phyloP scores from a whole-genome alignment of 306 rosid species.

The Trifolium pratense region DNA sequence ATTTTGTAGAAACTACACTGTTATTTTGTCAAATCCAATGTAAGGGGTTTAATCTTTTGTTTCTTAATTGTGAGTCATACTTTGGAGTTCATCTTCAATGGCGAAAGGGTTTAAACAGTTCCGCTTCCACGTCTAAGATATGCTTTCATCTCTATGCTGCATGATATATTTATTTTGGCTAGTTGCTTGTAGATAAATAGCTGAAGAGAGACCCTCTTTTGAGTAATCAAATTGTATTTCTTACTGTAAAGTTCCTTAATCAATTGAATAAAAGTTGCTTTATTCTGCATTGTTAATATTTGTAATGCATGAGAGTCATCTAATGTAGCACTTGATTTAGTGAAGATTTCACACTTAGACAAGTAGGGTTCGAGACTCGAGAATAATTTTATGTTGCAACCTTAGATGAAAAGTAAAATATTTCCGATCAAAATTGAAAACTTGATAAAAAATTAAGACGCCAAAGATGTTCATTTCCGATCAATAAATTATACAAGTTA shows the following conservation, averaged over 20 bases:
- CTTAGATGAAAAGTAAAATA: too few species aligned
- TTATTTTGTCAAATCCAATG: not conserved
- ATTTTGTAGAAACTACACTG: not conserved
- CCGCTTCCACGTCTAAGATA: conserved; percentile 16
- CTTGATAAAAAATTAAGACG: not conserved
- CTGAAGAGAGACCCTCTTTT: conserved; percentile 50
- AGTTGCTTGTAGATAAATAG: conserved; percentile 57
- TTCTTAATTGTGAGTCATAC: conserved; percentile 14
- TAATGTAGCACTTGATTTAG: too few species aligned
- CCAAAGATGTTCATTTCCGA: not conserved
- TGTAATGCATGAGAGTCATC: too few species aligned
- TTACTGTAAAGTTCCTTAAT: conserved; percentile 41
- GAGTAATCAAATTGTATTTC: conserved; percentile 39
- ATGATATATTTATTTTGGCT: conserved; percentile 46
- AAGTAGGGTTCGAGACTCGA: too few species aligned
- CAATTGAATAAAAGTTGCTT: conserved; percentile 44
- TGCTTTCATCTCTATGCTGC: conserved; percentile 26
- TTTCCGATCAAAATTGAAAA: conserved; percentile 7
- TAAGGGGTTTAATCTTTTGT: not conserved
- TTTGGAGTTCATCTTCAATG: conserved; percentile 10
- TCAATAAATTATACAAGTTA: conserved; percentile 5
- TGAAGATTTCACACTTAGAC: too few species aligned
- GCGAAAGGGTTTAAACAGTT: not conserved
- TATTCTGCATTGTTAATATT: not conserved
- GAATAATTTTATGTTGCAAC: too few species aligned